Evolutionary conservation across 192 early-diverging fungal genomes (phyloP), one percentile per base, ranked within the genome.

Genomic region (Jimgerdemannia flammicorona): DNA sequence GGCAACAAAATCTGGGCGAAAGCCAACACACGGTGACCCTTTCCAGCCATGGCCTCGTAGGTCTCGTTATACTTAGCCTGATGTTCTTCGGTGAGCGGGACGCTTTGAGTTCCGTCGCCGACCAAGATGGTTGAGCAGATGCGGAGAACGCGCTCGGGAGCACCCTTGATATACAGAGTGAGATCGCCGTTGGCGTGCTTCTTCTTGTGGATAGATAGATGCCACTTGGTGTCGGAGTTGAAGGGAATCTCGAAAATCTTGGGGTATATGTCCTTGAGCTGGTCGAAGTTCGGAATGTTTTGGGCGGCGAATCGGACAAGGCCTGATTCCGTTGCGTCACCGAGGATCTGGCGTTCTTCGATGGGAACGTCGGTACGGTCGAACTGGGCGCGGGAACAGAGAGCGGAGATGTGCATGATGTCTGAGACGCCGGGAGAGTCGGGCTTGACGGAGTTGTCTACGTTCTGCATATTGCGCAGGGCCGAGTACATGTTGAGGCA

Each of bases 231-330:
- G 29, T 96, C 92, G 40, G 93, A 94, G 87, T 95, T 97, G 89
- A 98, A 97, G 11, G 97, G 96, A 54, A 97, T 91, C 83, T 97
- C 97, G 84, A 97, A 94, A 75, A 96, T 94, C 83, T 96, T 96
- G 67, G 93, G 92, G 76, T 93, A 93, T 44, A 69, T 64, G 18
- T 90, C 88, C 44, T 76, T 67, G 70, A 94, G 71, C 70, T 87
- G 78, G 82, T 97, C 96, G 86, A 94, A 94, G 73, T 93, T 86
- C 44, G 66, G 2, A 43, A 96, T 81, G 75, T 91, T 89, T 63
- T 84, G 76, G 29, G 90, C 87, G 3, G 96, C 94, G 81, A 94
- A 94, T 9, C 95, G 90, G 59, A 93, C 85, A 59, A 99, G 85
- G 59, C 96, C 96, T 54, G 95, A 88, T 81, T 99, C 97, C 40